Evolutionary conservation across 73 alveolate species (phyloP), one percentile per base, ranked within the genome.

Genomic region (Tetrahymena borealis): DNA sequence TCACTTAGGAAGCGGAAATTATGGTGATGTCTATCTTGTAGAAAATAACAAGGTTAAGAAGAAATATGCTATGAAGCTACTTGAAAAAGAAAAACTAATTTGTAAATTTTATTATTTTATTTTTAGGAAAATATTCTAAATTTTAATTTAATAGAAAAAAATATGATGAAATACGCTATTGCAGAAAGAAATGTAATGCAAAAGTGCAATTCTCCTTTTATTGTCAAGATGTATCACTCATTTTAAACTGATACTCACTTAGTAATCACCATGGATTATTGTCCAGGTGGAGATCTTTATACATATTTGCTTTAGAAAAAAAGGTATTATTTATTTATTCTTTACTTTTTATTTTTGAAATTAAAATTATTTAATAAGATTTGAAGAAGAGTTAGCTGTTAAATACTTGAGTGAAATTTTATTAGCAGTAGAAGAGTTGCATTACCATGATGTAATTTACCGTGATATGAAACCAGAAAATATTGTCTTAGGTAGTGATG

Each of bases 401-500:
- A 91, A 96, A 90, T 97, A 97, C 92, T 85, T 95, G 15, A 95
- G 97, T 78, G 98, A 97, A 94, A 95, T 97, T 1, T 91, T 97
- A 33, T 96, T 97, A 43, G 99, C 99, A 0, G 90, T 97, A 15
- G 99, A 97, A 93, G 97, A 96, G 90, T 94, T 97, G 35, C 99
- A 97, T 92, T 91, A 95, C 94, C 92, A 96, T 94, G 98, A 97
- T 93, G 97, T 98, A 24, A 98, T 98, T 20, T 98, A 96, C 92
- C 40, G 99, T 24, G 99, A 98, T 91, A 94, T 98, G 91, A 98
- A 98, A 90, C 99, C 99, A 6, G 99, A 98, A 91, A 98, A 98
- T 93, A 98, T 97, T 7, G 99, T 98, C 37, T 91, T 98, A 15
- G 99, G 97, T 92, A 94, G 39, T 38, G 98, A 98, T 37, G 99